Percentiles rank a stretch among this genome's conserved stretches.
phyloP scores from a whole-genome alignment of 148 eudicot genomes.

The Polygonum maritimum region DNA sequence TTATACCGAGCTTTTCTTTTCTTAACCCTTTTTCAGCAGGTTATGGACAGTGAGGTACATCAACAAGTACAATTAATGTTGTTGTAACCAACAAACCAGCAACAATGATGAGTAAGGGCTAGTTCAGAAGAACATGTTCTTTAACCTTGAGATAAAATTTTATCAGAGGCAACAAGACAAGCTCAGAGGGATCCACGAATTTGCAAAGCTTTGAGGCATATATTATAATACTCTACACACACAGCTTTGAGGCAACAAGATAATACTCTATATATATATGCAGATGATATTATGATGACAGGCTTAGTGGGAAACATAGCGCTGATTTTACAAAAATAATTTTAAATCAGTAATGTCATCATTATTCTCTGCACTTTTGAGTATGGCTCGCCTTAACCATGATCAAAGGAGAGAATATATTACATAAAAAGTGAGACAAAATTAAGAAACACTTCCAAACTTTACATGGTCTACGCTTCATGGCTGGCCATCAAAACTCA shows the following conservation, averaged over 20 bases:
- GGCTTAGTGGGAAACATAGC: neutral
- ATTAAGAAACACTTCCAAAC: no score
- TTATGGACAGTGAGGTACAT: neutral
- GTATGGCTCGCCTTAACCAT: no score
- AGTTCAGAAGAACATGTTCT: neutral
- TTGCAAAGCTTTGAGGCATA: neutral
- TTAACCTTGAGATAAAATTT: no score
- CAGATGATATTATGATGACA: no score
- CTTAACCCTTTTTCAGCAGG: neutral
- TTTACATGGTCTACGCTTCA: no score
- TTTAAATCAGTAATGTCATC: no score
- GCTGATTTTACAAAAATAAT: neutral
- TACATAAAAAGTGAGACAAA: no score
- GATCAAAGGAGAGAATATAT: no score
- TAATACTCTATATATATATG: slow-evolving; percentile 1
- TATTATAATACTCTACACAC: neutral
- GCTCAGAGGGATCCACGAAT: neutral
- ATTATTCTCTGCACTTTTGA: no score
- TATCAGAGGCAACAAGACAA: neutral
- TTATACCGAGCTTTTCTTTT: neutral
- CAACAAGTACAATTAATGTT: neutral
- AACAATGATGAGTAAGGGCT: neutral
- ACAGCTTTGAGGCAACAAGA: no score
- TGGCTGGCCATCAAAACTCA: no score
- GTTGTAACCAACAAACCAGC: neutral